phyloP scores from a whole-genome alignment of 305 asterid genomes.

The Fraxinus ornus region DNA sequence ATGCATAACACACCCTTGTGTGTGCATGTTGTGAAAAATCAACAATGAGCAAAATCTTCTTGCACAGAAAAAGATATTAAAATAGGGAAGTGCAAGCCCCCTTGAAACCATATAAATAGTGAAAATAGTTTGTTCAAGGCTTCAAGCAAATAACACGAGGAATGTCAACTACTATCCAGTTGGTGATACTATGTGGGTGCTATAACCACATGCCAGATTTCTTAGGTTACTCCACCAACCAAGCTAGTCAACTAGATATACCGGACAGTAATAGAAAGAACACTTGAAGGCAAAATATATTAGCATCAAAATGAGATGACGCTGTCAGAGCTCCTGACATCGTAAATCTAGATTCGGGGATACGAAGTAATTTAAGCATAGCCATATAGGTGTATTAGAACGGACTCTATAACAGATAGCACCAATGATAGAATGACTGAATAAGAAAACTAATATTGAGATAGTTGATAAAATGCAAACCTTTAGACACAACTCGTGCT shows the following conservation, averaged over 20 bases:
- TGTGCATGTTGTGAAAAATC: neutral
- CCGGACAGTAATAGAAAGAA: neutral
- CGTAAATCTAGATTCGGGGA: neutral
- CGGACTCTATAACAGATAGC: neutral
- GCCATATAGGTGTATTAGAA: neutral
- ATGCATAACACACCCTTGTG: neutral
- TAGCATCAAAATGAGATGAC: neutral
- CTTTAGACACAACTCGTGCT: slow-evolving; percentile 79
- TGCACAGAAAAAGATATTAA: neutral
- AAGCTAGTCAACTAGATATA: neutral
- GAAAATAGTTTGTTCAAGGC: neutral
- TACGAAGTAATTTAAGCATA: neutral
- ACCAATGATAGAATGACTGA: neutral
- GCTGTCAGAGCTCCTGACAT: neutral
- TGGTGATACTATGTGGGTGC: neutral
- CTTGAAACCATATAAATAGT: neutral
- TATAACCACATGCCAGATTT: neutral
- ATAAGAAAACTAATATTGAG: slow-evolving; percentile 10
- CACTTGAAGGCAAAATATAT: neutral
- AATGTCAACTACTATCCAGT: neutral
- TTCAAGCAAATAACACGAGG: neutral
- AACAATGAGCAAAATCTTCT: neutral
- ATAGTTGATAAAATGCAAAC: slow-evolving; percentile 37
- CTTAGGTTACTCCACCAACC: slow-evolving; percentile 10
- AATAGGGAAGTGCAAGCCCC: neutral